Base-by-base conservation (phyloP, 805 yeast genomes). In the Clavispora carvajalis region DNA sequence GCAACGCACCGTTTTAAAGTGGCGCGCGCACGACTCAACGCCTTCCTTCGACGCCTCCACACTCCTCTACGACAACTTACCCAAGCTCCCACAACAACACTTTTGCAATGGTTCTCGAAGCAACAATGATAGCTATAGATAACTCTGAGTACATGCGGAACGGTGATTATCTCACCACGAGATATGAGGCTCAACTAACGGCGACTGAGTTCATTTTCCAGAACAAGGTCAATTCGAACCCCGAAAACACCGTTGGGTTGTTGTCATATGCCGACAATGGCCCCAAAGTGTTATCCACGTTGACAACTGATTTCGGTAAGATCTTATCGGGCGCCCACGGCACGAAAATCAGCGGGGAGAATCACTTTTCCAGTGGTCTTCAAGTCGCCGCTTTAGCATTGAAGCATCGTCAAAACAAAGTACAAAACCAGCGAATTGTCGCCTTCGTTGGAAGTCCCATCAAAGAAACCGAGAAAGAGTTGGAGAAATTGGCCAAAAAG, bases 111-210 rank as follows among this genome's bases (percentile, higher is more conserved):
- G 96, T 84, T 48, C 76, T 90, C 55, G 99, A 93, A 67, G 98
- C 98, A 48, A 85, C 96, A 12, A 90, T 93, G 85, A 77, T 93
- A 47, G 87, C 89, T 57, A 77, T 93, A 58, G 99, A 93, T 71
- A 91, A 89, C 73, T 88, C 96, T 38, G 99, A 93, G 68, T 91
- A 75, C 63, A 85, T 90, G 79, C 76, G 99, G 56, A 93, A 93
- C 60, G 99, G 98, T 23, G 99, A 93, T 62, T 93, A 82, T 57
- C 75, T 85, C 26, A 80, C 95, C 13, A 82, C 90, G 12, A 76
- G 99, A 55, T 90, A 81, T 59, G 95, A 85, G 48, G 96, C 98
- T 1, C 96, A 93, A 64, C 71, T 85, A 46, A 95, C 93, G 47
- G 81, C 96, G 8, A 89, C 90, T 22, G 93, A 88, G 52, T 71